Evolutionary conservation across 2,329 filamentous ascomycete genomes (phyloP).

Genomic region (Fusarium torulosum): DNA sequence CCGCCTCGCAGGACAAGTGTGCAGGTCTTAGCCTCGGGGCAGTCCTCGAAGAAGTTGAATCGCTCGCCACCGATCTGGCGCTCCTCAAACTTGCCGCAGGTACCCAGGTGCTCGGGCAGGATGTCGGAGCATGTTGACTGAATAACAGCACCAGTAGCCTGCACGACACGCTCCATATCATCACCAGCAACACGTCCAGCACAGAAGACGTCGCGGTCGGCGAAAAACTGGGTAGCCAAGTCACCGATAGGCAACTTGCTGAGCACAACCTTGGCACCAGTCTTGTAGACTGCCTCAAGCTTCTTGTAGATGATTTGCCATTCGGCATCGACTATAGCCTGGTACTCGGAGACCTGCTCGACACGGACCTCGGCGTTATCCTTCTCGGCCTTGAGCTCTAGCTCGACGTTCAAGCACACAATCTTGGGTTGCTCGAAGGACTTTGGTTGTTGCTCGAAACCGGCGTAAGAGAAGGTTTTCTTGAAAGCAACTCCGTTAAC

Average conservation of each 20-base stretch:
- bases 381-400: constrained; percentile 98
- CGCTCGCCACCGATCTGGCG: constrained; percentile 96
- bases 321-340: constrained; percentile 98
- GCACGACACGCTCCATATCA: constrained; percentile 95
- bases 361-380: constrained; percentile 99
- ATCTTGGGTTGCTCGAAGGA: constrained; percentile 95
- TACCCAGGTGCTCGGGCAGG: constrained; percentile 86
- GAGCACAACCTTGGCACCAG: constrained; percentile 95
- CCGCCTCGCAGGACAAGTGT: constrained; percentile 94
- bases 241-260: constrained; percentile 98
- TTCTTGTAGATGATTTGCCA: constrained; percentile 99
- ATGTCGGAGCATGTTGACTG: constrained; percentile 99
- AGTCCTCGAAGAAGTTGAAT: constrained; percentile 98
- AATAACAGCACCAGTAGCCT: constrained; percentile 90
- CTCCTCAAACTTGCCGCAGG: constrained; percentile 92
- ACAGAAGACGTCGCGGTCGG: constrained; percentile 98
- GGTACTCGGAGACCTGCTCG: constrained; percentile 98
- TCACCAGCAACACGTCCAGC: constrained; percentile 91
- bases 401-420: constrained; percentile 95
- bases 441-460: constrained; percentile 99
- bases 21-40: constrained; percentile 95
- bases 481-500: constrained; percentile 99
- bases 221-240: constrained; percentile 97
- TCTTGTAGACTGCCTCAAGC: constrained; percentile 93
- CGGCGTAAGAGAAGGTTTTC: constrained; percentile 99